Base-by-base conservation (phyloP, 208 protist species). In the Novymonas esmeraldas region DNA sequence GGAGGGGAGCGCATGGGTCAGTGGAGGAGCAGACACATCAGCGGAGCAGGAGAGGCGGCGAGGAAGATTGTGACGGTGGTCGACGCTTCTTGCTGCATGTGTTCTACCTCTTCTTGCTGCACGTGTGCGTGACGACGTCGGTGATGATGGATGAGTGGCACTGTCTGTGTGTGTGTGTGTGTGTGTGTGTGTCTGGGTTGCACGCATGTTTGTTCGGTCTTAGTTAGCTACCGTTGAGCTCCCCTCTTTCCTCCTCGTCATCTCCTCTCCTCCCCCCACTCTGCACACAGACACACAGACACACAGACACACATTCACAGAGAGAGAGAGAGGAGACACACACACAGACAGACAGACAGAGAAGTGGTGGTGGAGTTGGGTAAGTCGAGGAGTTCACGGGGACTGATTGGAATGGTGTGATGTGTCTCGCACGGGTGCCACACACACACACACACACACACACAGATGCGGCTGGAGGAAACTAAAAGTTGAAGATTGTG, bases 401-500 rank as follows among this genome's bases (percentile, higher is more conserved):
- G n/a, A n/a, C n/a, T 51, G 22, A 13, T 16, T 51, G 10, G 22
- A 51, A 18, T n/a, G n/a, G 22, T 22, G 3, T 11, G 5, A 11
- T 14, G 3, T 51, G 46, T 26, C 20, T 39, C 31, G 11, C 28
- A 39, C 51, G 2, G 10, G 16, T 16, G 28, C 9, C 16, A 16
- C n/a, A 10, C 51, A 57, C 16, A 6, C 31, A 57, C 31, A n/a
- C 26, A 20, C 49, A 36, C 18, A 1, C 26, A 36, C 13, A 36
- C 50, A 55, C 28, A 3, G 18, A 13, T 9, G n/a, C 26, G 26
- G 16, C 16, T 3, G 18, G 13, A 20, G 13, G 16, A 13, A 14
- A 16, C 83, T 89, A 97, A 70, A 95, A 95, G 18, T 59, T 66
- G 73, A 92, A 92, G 7, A 88, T 86, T 48, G 84, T 67, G 4